phyloP scores from a whole-genome alignment of 441 rosid species.

The Capsella rubella region DNA sequence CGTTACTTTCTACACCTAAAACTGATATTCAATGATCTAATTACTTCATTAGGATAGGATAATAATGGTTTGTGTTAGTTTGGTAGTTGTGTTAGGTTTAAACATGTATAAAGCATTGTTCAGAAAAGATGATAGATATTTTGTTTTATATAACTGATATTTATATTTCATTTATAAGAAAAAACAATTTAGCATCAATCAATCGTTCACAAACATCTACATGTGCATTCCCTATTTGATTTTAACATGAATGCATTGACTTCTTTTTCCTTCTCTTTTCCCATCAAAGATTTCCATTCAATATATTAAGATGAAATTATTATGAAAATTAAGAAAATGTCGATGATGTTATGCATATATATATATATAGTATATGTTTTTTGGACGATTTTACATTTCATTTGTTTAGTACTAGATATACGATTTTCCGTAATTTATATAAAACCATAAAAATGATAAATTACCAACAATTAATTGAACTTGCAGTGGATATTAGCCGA shows the following conservation, averaged over 20 bases:
- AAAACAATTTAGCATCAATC: too few relatives aligned
- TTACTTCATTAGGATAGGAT: neutral
- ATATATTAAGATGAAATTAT: neutral
- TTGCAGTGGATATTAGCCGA: neutral
- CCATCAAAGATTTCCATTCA: too few relatives aligned
- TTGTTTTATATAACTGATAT: neutral
- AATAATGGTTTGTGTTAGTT: neutral
- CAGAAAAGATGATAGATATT: neutral
- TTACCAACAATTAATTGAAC: too few relatives aligned
- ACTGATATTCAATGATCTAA: neutral
- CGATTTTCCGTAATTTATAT: too few relatives aligned
- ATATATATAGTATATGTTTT: neutral
- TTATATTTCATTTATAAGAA: neutral
- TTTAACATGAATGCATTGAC: neutral
- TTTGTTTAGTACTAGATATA: neutral
- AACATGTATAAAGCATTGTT: neutral
- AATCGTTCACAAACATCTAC: conserved; percentile 6
- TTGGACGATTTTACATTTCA: neutral
- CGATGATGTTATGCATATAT: neutral
- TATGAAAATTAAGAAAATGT: neutral
- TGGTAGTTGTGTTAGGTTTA: neutral
- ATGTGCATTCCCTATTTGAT: conserved; percentile 13
- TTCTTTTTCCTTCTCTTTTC: neutral
- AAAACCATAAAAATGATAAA: too few relatives aligned
- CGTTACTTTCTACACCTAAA: neutral